Conservation (phyloP, 2,329 filamentous ascomycete species). For the Mollisia scopiformis region DNA sequence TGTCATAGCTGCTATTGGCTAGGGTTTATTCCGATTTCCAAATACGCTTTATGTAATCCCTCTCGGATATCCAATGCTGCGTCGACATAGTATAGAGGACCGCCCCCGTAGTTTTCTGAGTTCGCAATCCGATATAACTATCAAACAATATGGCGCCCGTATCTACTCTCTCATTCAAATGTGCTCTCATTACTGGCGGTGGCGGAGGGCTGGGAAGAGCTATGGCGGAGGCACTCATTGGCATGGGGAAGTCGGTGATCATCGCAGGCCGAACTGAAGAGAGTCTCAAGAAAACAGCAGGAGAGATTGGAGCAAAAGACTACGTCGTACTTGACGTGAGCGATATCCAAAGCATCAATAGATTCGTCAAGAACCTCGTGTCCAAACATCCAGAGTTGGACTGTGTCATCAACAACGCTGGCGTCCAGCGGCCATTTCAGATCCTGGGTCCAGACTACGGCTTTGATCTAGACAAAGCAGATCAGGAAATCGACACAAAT, state of each 20-base stretch:
- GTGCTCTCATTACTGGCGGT: slow-evolving; percentile 53
- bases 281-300: slow-evolving; percentile 48
- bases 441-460: slow-evolving; percentile 50
- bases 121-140: too few species aligned
- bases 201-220: slow-evolving; percentile 55
- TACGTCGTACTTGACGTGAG: slow-evolving; percentile 48
- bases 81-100: too few species aligned
- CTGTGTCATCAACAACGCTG: slow-evolving; percentile 62
- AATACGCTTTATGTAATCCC: too few species aligned
- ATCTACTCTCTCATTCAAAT: slow-evolving; percentile 46
- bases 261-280: slow-evolving; percentile 58
- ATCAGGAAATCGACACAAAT: slow-evolving; percentile 61
- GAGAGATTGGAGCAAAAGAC: slow-evolving; percentile 41
- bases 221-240: slow-evolving; percentile 44
- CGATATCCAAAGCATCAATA: slow-evolving; percentile 44
- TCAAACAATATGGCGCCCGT: too few species aligned
- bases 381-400: slow-evolving; percentile 56
- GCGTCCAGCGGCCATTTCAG: slow-evolving; percentile 58
- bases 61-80: too few species aligned
- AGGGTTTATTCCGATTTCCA: too few species aligned
- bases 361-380: slow-evolving; percentile 49
- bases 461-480: slow-evolving; percentile 50
- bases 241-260: slow-evolving; percentile 44
- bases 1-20: too few species aligned
- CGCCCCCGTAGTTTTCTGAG: too few species aligned